Conservation (phyloP, 768 basidiomycete genomes). For the Panaeolus papilionaceus region DNA sequence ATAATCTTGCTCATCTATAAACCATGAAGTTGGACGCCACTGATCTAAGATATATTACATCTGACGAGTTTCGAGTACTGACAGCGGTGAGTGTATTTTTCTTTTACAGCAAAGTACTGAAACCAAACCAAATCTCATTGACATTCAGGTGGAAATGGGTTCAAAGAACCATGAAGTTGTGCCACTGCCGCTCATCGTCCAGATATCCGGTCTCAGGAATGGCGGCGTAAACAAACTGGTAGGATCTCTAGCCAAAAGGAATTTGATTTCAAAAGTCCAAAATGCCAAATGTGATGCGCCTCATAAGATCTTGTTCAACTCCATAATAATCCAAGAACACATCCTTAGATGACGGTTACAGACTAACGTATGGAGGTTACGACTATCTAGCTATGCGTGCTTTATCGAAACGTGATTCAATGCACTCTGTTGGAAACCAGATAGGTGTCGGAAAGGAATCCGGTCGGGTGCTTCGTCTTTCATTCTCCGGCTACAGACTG, state of each 20-base stretch:
- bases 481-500: background rate
- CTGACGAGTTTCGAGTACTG: slow-evolving; percentile 95
- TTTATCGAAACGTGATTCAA: slow-evolving; percentile 86
- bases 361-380: slow-evolving; percentile 98
- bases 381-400: slow-evolving; percentile 96
- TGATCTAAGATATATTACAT: slow-evolving; percentile 89
- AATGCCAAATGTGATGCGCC: slow-evolving; percentile 81
- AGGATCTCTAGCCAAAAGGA: slow-evolving; percentile 89
- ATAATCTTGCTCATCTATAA: slow-evolving; percentile 26
- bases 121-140: slow-evolving; percentile 17
- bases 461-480: slow-evolving; percentile 53
- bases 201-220: slow-evolving; percentile 90
- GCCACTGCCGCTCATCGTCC: slow-evolving; percentile 85
- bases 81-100: slow-evolving; percentile 68
- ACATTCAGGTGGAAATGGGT: slow-evolving; percentile 89
- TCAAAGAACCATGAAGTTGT: slow-evolving; percentile 98
- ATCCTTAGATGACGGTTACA: slow-evolving; percentile 89
- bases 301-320: background rate
- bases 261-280: slow-evolving; percentile 87
- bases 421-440: slow-evolving; percentile 94
- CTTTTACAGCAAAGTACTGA: slow-evolving; percentile 13
- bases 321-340: slow-evolving; percentile 19
- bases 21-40: slow-evolving; percentile 94
- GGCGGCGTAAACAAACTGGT: slow-evolving; percentile 95
- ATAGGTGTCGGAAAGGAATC: slow-evolving; percentile 99